Evolutionary conservation across 1,284 basidiomycete species (phyloP), one percentile per base, ranked within the genome.

Genomic region (Ceratobasidium sp.): DNA sequence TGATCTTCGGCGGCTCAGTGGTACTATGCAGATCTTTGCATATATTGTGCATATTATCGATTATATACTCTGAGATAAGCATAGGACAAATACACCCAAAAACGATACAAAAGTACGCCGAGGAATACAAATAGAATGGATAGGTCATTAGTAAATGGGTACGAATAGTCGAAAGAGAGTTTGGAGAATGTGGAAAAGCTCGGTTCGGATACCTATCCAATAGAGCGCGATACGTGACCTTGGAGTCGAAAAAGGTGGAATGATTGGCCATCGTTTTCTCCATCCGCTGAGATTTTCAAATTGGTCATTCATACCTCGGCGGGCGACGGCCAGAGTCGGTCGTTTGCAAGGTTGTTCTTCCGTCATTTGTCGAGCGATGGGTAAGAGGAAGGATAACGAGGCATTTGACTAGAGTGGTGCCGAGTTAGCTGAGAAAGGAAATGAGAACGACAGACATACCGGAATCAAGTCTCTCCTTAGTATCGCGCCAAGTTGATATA

Each of bases 401-500:
- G 36, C 14, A 14, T 39, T 39, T 39, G 36, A 39, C 36, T 39
- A 39, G 6, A 39, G 36, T 39, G 36, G 36, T 14, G 36, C 36
- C 14, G 36, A 6, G 36, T 39, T 14, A 39, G 14, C 36, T 6
- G n/a, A n/a, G n/a, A n/a, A 39, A 39, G 36, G 14, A 39, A 18
- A 41, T 16, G 2, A 8, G 5, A 9, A 12, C 12, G n/a, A 26
- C 21, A 28, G 4, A 53, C 53, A 1, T 32, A 70, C 67, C 4
- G 67, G 67, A 23, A 70, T 59, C 1, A 70, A 28, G 12, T 70
- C 53, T 18, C 55, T 14, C 21, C 53, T 26, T 12, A 70, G 26
- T 6, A 70, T n/a, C 1, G 46, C 46, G 8, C 67, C 67, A 14
- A 70, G 55, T 39, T 70, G 67, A 26, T 58, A 70, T 6, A 70